These are phyloP conservation scores for Dryadomyces quercivorus DNA, from an alignment of 2,329 filamentous ascomycete species.

Conservation along the genomic window DNA sequence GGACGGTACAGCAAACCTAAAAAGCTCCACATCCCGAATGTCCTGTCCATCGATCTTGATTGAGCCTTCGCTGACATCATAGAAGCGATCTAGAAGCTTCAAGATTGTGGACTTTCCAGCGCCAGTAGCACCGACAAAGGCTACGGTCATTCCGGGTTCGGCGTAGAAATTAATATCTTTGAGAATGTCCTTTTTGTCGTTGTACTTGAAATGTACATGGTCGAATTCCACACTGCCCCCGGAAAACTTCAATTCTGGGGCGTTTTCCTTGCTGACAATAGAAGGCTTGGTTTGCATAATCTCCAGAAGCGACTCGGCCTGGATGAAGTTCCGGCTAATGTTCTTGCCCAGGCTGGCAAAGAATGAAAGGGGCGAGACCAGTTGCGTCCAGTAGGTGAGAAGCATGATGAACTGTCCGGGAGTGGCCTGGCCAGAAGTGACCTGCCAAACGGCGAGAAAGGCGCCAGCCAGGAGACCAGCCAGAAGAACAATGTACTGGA, in stretches of 20 bases:
- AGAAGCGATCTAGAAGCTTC: slow-evolving; percentile 47
- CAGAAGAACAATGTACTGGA: slow-evolving; percentile 52
- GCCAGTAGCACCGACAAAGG: slow-evolving; percentile 48
- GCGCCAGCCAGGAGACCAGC: slow-evolving; percentile 55
- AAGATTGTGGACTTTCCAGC: slow-evolving; percentile 47
- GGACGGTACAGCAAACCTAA: slow-evolving; percentile 21
- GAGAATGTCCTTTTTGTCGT: slow-evolving; percentile 45
- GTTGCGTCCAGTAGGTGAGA: slow-evolving; percentile 61
- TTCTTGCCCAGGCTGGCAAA: slow-evolving; percentile 47
- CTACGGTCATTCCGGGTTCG: slow-evolving; percentile 39
- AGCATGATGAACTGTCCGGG: slow-evolving; percentile 60
- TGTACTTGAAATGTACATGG: slow-evolving; percentile 45
- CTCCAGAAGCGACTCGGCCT: slow-evolving; percentile 44
- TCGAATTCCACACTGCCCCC: slow-evolving; percentile 43
- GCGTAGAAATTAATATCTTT: slow-evolving; percentile 39
- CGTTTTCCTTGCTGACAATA: slow-evolving; percentile 38
- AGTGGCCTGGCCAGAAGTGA: slow-evolving; percentile 46
- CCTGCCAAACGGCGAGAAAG: slow-evolving; percentile 51
- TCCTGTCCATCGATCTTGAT: slow-evolving; percentile 46
- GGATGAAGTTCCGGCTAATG: slow-evolving; percentile 43
- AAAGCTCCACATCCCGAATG: slow-evolving; percentile 39
- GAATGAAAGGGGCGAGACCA: slow-evolving; percentile 59
- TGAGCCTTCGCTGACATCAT: slow-evolving; percentile 39
- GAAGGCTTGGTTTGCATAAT: slow-evolving; percentile 46
- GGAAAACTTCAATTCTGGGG: slow-evolving; percentile 35